phyloP scores from a whole-genome alignment of 441 rosid genomes.

The Rhodomyrtus psidioides region DNA sequence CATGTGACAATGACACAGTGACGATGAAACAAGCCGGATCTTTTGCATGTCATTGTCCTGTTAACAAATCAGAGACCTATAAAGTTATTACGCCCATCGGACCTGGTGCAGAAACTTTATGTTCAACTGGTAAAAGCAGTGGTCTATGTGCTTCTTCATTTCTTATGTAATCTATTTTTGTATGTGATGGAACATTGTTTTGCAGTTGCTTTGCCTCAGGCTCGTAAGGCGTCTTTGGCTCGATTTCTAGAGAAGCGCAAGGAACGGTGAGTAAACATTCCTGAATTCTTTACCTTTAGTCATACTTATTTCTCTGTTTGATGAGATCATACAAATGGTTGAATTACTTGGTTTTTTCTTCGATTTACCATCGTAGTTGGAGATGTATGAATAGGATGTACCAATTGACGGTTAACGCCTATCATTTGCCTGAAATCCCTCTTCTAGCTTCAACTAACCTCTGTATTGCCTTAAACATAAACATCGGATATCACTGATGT shows the following conservation, averaged over 20 bases:
- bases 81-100: conserved; percentile 12
- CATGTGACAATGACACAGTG: conserved; percentile 14
- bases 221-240: conserved; percentile 62
- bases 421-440: background rate
- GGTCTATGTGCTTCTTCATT: background rate
- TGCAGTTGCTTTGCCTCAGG: conserved; percentile 57
- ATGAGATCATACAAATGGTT: background rate
- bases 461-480: background rate
- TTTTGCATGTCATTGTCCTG: conserved; percentile 22
- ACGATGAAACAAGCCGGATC: conserved; percentile 10
- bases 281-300: background rate
- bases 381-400: background rate
- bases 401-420: background rate
- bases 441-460: background rate
- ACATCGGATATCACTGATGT: background rate
- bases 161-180: background rate
- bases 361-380: background rate
- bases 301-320: background rate
- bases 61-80: conserved; percentile 13
- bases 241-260: conserved; percentile 66
- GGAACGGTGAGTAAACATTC: conserved; percentile 36
- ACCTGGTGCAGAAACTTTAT: conserved; percentile 4
- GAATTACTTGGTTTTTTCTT: background rate
- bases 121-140: conserved; percentile 20
- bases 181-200: background rate